A percentile compares a stretch with the other conserved stretches of the same genome.
phyloP scores from a whole-genome alignment of 2,329 filamentous ascomycete genomes.

The Westerdykella ornata region DNA sequence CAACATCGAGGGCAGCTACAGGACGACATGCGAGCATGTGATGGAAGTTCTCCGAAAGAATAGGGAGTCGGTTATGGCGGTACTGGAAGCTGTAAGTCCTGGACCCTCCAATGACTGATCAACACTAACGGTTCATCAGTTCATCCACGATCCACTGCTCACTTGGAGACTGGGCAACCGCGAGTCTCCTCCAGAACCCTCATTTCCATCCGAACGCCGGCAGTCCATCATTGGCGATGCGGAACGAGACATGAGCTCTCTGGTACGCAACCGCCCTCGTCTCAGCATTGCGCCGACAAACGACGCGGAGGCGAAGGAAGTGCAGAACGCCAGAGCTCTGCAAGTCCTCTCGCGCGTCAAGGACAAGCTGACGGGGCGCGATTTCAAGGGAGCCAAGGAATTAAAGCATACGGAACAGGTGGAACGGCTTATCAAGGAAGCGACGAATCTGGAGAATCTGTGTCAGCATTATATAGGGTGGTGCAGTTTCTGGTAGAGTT shows the following conservation, averaged over 20 bases:
- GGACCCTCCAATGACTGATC: slow-evolving; percentile 1
- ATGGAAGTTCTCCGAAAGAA: slow-evolving; percentile 96
- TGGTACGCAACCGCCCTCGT: slow-evolving; percentile 33
- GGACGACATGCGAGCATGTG: slow-evolving; percentile 95
- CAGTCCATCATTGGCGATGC: slow-evolving; percentile 51
- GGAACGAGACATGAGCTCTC: slow-evolving; percentile 23
- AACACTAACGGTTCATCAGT: slow-evolving; percentile 48
- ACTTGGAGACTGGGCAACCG: slow-evolving; percentile 79
- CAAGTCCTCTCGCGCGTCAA: slow-evolving; percentile 88
- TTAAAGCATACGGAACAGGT: slow-evolving; percentile 82
- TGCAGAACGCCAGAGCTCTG: slow-evolving; percentile 85
- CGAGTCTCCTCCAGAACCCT: slow-evolving; percentile 54
- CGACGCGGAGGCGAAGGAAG: slow-evolving; percentile 54
- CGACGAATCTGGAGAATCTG: slow-evolving; percentile 92
- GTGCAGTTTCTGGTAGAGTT: slow-evolving; percentile 86
- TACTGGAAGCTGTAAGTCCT: slow-evolving; percentile 82
- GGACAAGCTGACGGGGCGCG: slow-evolving; percentile 89
- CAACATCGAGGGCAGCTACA: slow-evolving; percentile 98
- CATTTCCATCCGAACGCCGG: slow-evolving; percentile 56
- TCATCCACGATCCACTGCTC: slow-evolving; percentile 98
- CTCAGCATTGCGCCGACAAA: slow-evolving; percentile 33
- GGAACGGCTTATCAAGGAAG: slow-evolving; percentile 88
- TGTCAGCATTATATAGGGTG: slow-evolving; percentile 99
- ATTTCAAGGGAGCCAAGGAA: slow-evolving; percentile 83
- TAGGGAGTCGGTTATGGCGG: slow-evolving; percentile 97